Conservation (phyloP, 2,329 filamentous ascomycete genomes). For the Pseudogymnoascus sp. region DNA sequence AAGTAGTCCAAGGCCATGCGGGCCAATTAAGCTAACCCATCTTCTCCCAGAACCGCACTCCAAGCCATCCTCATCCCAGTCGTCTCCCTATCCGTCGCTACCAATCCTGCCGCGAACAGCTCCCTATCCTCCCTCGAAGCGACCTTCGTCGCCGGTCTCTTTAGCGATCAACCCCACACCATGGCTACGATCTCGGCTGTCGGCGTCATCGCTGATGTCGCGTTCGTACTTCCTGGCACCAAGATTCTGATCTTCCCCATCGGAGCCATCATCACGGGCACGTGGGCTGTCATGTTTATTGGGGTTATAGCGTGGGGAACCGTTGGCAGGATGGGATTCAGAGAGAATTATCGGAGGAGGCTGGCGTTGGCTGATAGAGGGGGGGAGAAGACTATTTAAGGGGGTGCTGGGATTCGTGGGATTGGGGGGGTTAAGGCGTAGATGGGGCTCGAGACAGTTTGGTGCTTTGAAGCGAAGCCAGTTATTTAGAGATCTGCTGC, state of each 20-base stretch:
- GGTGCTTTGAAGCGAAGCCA: neutral
- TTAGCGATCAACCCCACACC: conserved; percentile 43
- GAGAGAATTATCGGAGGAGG: conserved; percentile 51
- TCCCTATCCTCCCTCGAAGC: conserved; percentile 63
- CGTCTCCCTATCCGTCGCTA: conserved; percentile 54
- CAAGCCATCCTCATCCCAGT: conserved; percentile 58
- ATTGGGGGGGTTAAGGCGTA: neutral
- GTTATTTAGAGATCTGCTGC: neutral
- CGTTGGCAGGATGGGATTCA: conserved; percentile 55
- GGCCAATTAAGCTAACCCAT: neutral
- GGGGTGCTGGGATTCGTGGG: neutral
- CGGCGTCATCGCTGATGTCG: conserved; percentile 21
- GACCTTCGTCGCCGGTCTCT: conserved; percentile 62
- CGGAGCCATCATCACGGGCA: conserved; percentile 56
- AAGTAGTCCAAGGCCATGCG: conserved; percentile 28
- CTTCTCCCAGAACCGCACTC: conserved; percentile 28
- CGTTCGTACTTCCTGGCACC: conserved; percentile 62
- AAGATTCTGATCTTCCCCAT: conserved; percentile 61
- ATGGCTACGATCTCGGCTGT: conserved; percentile 25
- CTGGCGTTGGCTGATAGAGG: conserved; percentile 36
- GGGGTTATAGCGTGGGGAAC: conserved; percentile 56
- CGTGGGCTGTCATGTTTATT: conserved; percentile 52
- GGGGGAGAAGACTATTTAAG: conserved; percentile 24
- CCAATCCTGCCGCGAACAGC: conserved; percentile 44
- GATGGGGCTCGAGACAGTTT: neutral